Evolutionary conservation across 2,329 filamentous ascomycete genomes (phyloP), one percentile per base, ranked within the genome.

Genomic region (Emergomyces orientalis): DNA sequence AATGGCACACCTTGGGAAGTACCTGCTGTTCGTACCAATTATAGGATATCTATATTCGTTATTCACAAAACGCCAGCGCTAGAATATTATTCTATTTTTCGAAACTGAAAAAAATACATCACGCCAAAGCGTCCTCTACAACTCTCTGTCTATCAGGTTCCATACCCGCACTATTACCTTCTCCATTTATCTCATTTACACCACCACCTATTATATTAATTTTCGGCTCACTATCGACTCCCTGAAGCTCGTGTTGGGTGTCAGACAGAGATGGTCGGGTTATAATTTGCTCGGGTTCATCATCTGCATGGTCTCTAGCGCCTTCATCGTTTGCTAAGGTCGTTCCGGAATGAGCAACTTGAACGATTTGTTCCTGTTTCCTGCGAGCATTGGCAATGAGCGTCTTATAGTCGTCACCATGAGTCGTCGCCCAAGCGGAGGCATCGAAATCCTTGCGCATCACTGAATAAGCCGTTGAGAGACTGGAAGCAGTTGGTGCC

Each of bases 361-460:
- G 54, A 25, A 17, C n/a, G 7, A 41, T 11, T 14, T 60, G 30
- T 11, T 52, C 45, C 11, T 67, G 69, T 78, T 83, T 69, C 82
- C 84, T 74, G 65, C 84, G 84, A 19, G 93, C 94, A 68, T 83
- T 86, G 2, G 86, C 87, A 69, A 97, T 93, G 54, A 99, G 74
- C 52, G 88, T 83, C 65, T 87, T 86, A 73, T 96, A 99, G 0
- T 91, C 88, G 22, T 78, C 78, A 57, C 86, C 86, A 75, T 97
- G 88, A 64, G 81, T 86, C 8, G 79, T 80, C 30, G 87, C 86
- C 87, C 93, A 96, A 0, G 85, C 87, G 1, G 82, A 81, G 2
- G 86, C 86, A 72, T 96, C 90, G 71, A 97, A 97, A 64, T 94
- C 89, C 72, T 96, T 97, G 68, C 88, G 87, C 79, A 89, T 92